phyloP scores from a whole-genome alignment of 148 eudicot genomes.

The Fagopyrum tataricum region DNA sequence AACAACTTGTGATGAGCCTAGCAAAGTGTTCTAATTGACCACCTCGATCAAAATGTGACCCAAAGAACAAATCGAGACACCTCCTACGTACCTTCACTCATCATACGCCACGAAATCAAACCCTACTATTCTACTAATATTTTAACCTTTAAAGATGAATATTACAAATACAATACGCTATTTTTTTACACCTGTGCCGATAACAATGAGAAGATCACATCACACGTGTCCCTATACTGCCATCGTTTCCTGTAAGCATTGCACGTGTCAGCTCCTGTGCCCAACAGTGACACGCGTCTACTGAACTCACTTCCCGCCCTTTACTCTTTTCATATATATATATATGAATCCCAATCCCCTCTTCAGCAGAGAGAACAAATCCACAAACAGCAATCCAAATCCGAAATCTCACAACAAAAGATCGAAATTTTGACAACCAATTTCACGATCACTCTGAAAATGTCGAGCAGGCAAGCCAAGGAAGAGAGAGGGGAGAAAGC shows the following conservation, averaged over 20 bases:
- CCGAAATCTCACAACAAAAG: background rate
- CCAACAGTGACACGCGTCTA: background rate
- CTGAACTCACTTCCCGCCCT: background rate
- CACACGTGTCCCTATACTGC: background rate
- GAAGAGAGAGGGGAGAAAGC: conserved; percentile 28
- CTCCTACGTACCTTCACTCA: background rate
- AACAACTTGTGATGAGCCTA: no score
- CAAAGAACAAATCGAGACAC: background rate
- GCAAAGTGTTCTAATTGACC: background rate
- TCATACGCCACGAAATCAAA: background rate
- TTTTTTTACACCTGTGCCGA: background rate
- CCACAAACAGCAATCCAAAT: background rate
- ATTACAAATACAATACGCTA: background rate
- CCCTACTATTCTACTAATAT: no score
- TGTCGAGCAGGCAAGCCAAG: conserved; percentile 29
- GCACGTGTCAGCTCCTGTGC: background rate
- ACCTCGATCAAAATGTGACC: background rate
- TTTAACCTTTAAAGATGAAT: background rate
- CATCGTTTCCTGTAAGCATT: no score
- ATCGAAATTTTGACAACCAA: background rate
- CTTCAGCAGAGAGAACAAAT: background rate
- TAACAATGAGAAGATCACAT: background rate
- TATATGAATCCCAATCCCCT: background rate
- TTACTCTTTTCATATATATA: background rate
- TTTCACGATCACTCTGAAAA: background rate